Base-by-base conservation (phyloP, 2,329 filamentous ascomycete genomes). In the Niveomyces coronatus region DNA sequence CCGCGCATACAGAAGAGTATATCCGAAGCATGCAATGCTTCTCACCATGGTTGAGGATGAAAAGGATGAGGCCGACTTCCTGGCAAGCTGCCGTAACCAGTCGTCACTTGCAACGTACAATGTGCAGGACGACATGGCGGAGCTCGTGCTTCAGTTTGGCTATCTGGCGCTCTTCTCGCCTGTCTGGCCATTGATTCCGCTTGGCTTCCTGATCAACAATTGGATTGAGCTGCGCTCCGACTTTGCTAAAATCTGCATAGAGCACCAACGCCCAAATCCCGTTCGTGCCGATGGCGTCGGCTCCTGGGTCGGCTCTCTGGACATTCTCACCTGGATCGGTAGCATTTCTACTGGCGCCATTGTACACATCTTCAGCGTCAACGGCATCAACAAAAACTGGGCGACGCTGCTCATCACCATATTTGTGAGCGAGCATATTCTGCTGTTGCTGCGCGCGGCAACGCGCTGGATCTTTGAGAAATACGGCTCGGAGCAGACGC, bases 191-290 rank as follows among this genome's bases (percentile, higher is more conserved):
- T 63, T 86, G 2, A 82, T 83, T 1, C 74, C 78, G 0, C 63
- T 85, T 16, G 81, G 79, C 0, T 87, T 86, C 54, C 62, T 86
- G 11, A 58, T 84, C 53, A 86, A 86, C 57, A 81, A 86, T 60
- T 84, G 81, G 79, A 63, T 87, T 40, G 82, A 87, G 55, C 67
- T 87, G 9, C 79, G 82, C 9, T 79, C 81, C 3, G 82, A 87
- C 49, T 82, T 84, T 31, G 72, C 83, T 58, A 87, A 86, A 51
- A 82, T 87, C 39, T 83, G 78, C 45, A 65, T 78, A 17, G 80
- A 86, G 51, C 82, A 81, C 62, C 78, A 79, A 44, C 74, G 83
- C 1, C 83, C 82, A 0, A 73, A 70, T 0, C 82, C 82, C 0
- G 71, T 72, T 45, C 76, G 82, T 5, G 70, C 79, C 1, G 82